Conservation (phyloP, 2,329 filamentous ascomycete genomes). For the Fusarium metavorans region DNA sequence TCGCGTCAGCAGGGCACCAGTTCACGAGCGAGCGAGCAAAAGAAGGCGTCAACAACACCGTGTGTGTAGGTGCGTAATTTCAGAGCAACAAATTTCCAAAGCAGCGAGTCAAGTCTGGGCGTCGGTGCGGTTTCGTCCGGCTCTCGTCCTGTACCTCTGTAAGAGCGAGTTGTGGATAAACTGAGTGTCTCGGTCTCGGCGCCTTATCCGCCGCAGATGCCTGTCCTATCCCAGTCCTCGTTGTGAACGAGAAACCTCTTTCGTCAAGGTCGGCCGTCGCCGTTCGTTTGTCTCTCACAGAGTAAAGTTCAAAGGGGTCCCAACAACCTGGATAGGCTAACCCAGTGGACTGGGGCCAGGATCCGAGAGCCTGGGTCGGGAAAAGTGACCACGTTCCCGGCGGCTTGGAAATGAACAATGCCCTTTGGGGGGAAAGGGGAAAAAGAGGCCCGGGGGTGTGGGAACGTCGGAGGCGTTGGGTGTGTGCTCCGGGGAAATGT, state of each 20-base stretch:
- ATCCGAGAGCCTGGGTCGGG: slow-evolving; percentile 44
- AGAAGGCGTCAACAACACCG: slow-evolving; percentile 1
- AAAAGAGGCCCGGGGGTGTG: slow-evolving; percentile 4
- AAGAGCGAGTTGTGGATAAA: slow-evolving; percentile 4
- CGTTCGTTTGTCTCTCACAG: background rate
- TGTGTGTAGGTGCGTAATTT: background rate
- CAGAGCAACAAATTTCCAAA: background rate
- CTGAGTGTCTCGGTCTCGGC: background rate
- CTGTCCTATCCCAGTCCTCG: background rate
- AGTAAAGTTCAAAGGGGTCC: slow-evolving; percentile 25
- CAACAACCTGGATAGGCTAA: slow-evolving; percentile 41
- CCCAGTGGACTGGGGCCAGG: slow-evolving; percentile 34
- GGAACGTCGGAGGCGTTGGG: slow-evolving; percentile 1
- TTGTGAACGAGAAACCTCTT: background rate
- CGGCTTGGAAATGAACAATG: slow-evolving; percentile 34
- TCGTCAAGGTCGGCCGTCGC: background rate
- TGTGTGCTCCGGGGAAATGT: background rate
- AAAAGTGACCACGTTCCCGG: slow-evolving; percentile 35
- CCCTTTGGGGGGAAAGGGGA: background rate
- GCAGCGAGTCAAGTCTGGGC: background rate
- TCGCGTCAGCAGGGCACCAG: slow-evolving; percentile 16
- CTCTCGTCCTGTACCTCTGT: slow-evolving; percentile 9
- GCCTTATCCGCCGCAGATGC: slow-evolving; percentile 2
- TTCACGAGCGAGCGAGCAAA: background rate
- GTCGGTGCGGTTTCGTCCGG: background rate